Evolutionary conservation across 768 basidiomycete genomes (phyloP).

Genomic region (Botryobasidium botryosum): DNA sequence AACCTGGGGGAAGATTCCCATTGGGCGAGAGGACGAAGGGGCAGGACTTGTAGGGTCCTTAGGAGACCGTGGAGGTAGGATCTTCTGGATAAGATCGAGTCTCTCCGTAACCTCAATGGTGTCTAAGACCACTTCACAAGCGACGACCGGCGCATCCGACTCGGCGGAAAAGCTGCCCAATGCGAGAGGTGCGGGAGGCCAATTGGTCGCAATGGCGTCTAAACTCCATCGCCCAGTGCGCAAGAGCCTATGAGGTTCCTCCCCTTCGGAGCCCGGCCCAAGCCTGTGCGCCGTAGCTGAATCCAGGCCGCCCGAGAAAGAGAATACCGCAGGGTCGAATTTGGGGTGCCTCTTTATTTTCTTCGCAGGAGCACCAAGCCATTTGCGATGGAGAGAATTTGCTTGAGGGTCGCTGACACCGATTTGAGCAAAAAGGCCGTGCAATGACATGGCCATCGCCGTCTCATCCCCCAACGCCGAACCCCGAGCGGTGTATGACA

Average conservation of each 20-base stretch:
- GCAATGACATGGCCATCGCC: background rate
- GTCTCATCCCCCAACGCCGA: background rate
- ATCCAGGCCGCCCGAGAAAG: slow-evolving; percentile 28
- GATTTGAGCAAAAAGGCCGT: slow-evolving; percentile 22
- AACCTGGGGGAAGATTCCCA: no score
- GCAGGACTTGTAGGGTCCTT: no score
- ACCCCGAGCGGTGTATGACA: background rate
- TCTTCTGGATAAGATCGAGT: no score
- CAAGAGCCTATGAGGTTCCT: background rate
- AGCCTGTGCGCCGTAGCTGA: slow-evolving; percentile 18
- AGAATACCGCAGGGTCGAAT: slow-evolving; percentile 34
- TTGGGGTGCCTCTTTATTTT: slow-evolving; percentile 20
- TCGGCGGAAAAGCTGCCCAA: background rate
- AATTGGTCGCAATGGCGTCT: slow-evolving; percentile 24
- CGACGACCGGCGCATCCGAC: slow-evolving; percentile 4
- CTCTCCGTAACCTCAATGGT: no score
- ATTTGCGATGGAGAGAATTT: slow-evolving; percentile 31
- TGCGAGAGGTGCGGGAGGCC: slow-evolving; percentile 24
- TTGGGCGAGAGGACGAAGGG: no score
- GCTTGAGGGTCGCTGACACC: slow-evolving; percentile 31
- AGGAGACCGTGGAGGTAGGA: no score
- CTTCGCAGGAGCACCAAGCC: slow-evolving; percentile 30
- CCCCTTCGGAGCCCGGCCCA: background rate
- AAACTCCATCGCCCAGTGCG: slow-evolving; percentile 1
- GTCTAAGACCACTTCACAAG: no score